phyloP scores from a whole-genome alignment of 495 filamentous ascomycete genomes.

The Talaromyces thailandensis region DNA sequence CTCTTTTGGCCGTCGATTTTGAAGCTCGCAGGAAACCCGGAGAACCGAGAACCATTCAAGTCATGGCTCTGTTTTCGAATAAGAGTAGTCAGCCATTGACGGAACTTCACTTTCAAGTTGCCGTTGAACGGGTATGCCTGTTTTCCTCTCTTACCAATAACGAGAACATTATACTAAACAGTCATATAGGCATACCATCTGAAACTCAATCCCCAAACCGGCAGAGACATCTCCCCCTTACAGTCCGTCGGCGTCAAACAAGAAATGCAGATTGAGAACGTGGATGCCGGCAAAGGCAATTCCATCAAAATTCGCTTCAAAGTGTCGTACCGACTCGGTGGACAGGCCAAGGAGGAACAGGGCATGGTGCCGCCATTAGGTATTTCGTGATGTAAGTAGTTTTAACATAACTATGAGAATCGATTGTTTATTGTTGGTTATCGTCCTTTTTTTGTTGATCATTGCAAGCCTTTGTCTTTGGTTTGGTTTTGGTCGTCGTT shows the following conservation, averaged over 20 bases:
- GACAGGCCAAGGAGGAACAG: conserved; percentile 63
- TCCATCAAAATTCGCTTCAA: conserved; percentile 84
- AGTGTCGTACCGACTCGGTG: conserved; percentile 65
- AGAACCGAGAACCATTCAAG: conserved; percentile 38
- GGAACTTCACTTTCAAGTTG: conserved; percentile 83
- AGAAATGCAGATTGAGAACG: conserved; percentile 66
- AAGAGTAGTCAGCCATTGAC: conserved; percentile 57
- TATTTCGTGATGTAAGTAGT: conserved; percentile 42
- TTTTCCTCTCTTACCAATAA: background rate
- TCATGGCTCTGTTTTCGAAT: conserved; percentile 68
- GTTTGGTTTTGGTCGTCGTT: background rate
- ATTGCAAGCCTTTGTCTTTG: background rate
- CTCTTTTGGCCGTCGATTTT: conserved; percentile 46
- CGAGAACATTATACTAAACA: background rate
- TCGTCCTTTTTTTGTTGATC: background rate
- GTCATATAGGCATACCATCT: conserved; percentile 56
- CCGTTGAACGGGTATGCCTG: conserved; percentile 75
- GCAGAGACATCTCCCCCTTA: conserved; percentile 60
- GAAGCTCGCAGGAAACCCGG: conserved; percentile 29
- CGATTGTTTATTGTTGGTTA: background rate
- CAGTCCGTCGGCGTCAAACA: conserved; percentile 77
- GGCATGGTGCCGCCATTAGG: conserved; percentile 83
- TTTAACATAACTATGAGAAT: background rate
- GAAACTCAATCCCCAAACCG: conserved; percentile 73
- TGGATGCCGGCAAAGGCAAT: conserved; percentile 60